These are phyloP conservation scores for Colletotrichum musae DNA, from an alignment of 2,329 filamentous ascomycete genomes.

Conservation along the genomic window DNA sequence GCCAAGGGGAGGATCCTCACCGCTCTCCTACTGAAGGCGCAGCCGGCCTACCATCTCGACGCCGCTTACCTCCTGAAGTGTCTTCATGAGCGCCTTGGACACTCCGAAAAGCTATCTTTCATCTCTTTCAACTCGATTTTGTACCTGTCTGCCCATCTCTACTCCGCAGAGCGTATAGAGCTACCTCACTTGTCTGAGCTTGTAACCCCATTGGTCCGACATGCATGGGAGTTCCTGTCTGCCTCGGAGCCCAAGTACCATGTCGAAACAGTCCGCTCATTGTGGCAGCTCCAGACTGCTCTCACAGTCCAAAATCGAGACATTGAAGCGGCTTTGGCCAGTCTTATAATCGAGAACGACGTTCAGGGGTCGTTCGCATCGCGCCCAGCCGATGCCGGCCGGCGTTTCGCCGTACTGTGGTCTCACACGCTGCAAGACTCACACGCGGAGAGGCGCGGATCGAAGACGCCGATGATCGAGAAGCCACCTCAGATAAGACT, in stretches of 20 bases:
- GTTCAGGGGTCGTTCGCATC: slow-evolving; percentile 61
- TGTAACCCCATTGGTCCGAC: slow-evolving; percentile 76
- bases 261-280: slow-evolving; percentile 87
- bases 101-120: slow-evolving; percentile 61
- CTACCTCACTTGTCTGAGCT: slow-evolving; percentile 71
- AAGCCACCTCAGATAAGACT: slow-evolving; percentile 58
- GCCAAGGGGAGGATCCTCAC: slow-evolving; percentile 73
- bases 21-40: slow-evolving; percentile 67
- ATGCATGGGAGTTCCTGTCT: slow-evolving; percentile 86
- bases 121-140: slow-evolving; percentile 71
- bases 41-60: slow-evolving; percentile 60
- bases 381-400: slow-evolving; percentile 72
- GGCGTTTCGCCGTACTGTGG: slow-evolving; percentile 84
- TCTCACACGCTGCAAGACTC: slow-evolving; percentile 79
- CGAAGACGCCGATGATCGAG: slow-evolving; percentile 54
- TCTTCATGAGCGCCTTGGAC: slow-evolving; percentile 63
- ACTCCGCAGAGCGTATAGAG: slow-evolving; percentile 67
- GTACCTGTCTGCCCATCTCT: slow-evolving; percentile 71
- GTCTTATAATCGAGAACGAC: slow-evolving; percentile 74
- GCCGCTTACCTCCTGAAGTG: slow-evolving; percentile 64
- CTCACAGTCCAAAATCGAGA: slow-evolving; percentile 78
- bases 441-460: slow-evolving; percentile 56
- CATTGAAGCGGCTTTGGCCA: slow-evolving; percentile 83
- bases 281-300: slow-evolving; percentile 87
- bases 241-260: slow-evolving; percentile 92